These are phyloP conservation scores for Chalciporus pseudorubinellus DNA, from an alignment of 768 basidiomycete genomes.

Conservation along the genomic window DNA sequence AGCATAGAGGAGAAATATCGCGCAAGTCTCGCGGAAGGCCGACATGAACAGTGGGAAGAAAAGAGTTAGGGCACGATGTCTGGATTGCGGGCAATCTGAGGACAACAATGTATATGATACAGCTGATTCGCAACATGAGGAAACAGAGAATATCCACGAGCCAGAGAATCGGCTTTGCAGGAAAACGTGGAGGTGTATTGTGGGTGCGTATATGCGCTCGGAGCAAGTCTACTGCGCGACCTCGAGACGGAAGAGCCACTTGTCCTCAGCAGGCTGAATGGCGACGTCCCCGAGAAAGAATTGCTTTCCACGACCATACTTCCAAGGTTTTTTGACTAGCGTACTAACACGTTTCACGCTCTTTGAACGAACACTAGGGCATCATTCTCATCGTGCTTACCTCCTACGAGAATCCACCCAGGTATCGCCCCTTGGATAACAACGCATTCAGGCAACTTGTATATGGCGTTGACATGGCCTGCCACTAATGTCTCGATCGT, in stretches of 20 bases:
- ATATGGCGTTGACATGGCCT: constrained; percentile 15
- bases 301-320: constrained; percentile 27
- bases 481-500: constrained; percentile 25
- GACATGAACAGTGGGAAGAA: constrained; percentile 70
- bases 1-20: constrained; percentile 70
- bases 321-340: constrained; percentile 27
- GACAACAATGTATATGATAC: background rate
- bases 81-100: constrained; percentile 6
- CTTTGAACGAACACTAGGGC: too few species aligned
- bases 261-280: constrained; percentile 24
- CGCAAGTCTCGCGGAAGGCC: constrained; percentile 50
- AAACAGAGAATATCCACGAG: background rate
- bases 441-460: constrained; percentile 16
- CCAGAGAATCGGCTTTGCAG: too few species aligned
- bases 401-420: constrained; percentile 22
- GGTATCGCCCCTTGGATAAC: constrained; percentile 5
- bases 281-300: constrained; percentile 20
- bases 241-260: constrained; percentile 27
- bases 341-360: constrained; percentile 6
- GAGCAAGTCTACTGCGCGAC: background rate
- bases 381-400: constrained; percentile 3
- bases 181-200: background rate
- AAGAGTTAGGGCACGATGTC: constrained; percentile 40
- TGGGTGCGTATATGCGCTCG: background rate
- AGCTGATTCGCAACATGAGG: background rate